Conservation (phyloP, 1,284 basidiomycete genomes). For the Moesziomyces sp. region DNA sequence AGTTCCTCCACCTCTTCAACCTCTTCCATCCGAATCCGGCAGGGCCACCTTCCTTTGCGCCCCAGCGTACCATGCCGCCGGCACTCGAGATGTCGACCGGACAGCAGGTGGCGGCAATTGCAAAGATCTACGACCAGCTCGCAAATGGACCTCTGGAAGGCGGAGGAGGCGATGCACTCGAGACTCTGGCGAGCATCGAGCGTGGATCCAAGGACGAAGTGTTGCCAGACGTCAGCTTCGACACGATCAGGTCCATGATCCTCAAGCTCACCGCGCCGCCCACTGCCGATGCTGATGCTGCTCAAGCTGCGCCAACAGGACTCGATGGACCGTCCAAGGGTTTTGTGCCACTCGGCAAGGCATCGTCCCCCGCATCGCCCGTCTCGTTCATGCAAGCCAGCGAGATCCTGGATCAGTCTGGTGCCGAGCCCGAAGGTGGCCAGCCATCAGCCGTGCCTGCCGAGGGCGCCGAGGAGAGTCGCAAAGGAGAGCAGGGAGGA, state of each 20-base stretch:
- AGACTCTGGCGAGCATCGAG: constrained; percentile 36
- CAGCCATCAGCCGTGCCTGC: constrained; percentile 22
- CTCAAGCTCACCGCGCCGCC: constrained; percentile 45
- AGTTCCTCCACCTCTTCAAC: constrained; percentile 53
- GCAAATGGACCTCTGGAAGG: constrained; percentile 46
- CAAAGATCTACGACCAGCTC: constrained; percentile 43
- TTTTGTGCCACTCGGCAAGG: constrained; percentile 14
- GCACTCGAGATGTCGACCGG: constrained; percentile 44
- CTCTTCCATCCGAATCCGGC: constrained; percentile 41
- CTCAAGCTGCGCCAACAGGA: constrained; percentile 4
- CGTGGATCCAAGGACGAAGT: constrained; percentile 31
- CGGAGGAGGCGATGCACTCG: constrained; percentile 39
- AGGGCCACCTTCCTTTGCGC: constrained; percentile 26
- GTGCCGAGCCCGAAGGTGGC: constrained; percentile 29
- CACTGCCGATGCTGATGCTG: constrained; percentile 3
- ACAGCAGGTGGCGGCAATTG: constrained; percentile 41
- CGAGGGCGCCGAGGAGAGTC: constrained; percentile 3
- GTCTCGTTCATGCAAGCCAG: constrained; percentile 47
- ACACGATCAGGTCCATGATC: constrained; percentile 38
- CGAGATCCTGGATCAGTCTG: constrained; percentile 28
- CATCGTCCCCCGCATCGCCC: constrained; percentile 12
- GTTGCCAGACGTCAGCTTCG: constrained; percentile 35
- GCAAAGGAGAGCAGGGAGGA: constrained; percentile 30
- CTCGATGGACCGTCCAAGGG: constrained; percentile 24
- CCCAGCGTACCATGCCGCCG: constrained; percentile 22